Evolutionary conservation across 2,329 filamentous ascomycete species (phyloP).

Genomic region (Neonectria hederae): DNA sequence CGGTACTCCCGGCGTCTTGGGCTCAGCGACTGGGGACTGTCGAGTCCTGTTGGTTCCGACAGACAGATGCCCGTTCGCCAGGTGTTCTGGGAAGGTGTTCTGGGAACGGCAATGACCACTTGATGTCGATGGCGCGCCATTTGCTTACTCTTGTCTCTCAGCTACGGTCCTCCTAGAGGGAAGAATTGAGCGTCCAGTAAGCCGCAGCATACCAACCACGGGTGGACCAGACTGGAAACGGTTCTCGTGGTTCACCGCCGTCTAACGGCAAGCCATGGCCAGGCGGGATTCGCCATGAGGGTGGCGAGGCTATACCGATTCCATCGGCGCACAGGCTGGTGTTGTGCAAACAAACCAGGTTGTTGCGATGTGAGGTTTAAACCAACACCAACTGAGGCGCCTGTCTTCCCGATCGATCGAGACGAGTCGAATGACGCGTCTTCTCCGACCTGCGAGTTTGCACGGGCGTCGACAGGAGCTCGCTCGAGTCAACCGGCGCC

Average conservation of each 20-base stretch:
- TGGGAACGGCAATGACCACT: neutral
- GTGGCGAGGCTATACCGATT: neutral
- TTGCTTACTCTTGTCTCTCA: no score
- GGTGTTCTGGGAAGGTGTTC: no score
- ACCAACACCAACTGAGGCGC: neutral
- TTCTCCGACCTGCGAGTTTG: neutral
- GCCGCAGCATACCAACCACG: neutral
- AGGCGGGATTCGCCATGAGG: neutral
- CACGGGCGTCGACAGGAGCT: neutral
- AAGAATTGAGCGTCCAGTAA: neutral
- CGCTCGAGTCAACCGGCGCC: neutral
- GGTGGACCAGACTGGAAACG: neutral
- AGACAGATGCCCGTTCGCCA: neutral
- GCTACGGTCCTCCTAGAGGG: no score
- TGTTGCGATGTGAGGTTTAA: neutral
- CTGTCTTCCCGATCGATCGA: neutral
- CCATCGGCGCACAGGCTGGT: neutral
- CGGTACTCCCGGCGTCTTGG: neutral
- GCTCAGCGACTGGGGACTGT: neutral
- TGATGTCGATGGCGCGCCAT: neutral
- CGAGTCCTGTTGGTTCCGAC: neutral
- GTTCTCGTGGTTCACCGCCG: neutral
- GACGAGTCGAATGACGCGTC: neutral
- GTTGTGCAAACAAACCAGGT: constrained; percentile 19
- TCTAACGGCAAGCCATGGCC: neutral